These are phyloP conservation scores for Spiromastix sp. DNA, from an alignment of 2,329 filamentous ascomycete genomes.

Conservation along the genomic window DNA sequence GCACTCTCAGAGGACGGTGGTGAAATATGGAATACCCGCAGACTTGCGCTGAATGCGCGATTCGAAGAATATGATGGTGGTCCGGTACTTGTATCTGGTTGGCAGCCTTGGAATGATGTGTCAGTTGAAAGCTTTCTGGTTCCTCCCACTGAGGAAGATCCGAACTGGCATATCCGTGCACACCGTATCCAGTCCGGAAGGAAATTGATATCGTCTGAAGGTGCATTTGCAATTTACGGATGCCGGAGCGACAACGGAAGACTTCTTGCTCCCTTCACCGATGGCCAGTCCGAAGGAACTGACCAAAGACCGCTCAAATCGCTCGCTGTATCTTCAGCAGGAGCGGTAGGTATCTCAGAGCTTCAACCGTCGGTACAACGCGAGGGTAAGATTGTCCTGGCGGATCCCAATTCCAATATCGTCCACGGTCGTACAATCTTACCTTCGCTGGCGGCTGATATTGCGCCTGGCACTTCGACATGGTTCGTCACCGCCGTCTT, in stretches of 20 bases:
- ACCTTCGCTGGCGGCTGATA: slow-evolving; percentile 55
- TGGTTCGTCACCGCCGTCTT: slow-evolving; percentile 66
- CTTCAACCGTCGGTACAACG: slow-evolving; percentile 30
- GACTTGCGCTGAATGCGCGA: slow-evolving; percentile 53
- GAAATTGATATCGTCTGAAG: slow-evolving; percentile 61
- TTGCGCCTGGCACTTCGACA: slow-evolving; percentile 46
- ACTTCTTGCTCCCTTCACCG: slow-evolving; percentile 35
- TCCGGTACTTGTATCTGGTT: slow-evolving; percentile 57
- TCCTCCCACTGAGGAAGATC: slow-evolving; percentile 46
- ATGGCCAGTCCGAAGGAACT: slow-evolving; percentile 33
- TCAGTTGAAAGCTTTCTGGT: slow-evolving; percentile 55
- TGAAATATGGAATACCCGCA: slow-evolving; percentile 68
- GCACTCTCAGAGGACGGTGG: slow-evolving; percentile 65
- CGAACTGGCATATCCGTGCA: slow-evolving; percentile 60
- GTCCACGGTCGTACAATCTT: slow-evolving; percentile 62
- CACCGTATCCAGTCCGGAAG: slow-evolving; percentile 52
- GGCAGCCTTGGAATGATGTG: slow-evolving; percentile 63
- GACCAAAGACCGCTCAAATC: slow-evolving; percentile 23
- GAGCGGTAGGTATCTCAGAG: slow-evolving; percentile 42
- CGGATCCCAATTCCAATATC: slow-evolving; percentile 70
- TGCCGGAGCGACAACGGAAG: slow-evolving; percentile 50
- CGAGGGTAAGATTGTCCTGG: slow-evolving; percentile 57
- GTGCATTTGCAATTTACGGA: slow-evolving; percentile 59
- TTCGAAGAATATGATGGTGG: slow-evolving; percentile 46
- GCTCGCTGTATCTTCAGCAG: slow-evolving; percentile 39